Base-by-base conservation (phyloP, 2,329 filamentous ascomycete genomes). In the Magnaporthiopsis poae region DNA sequence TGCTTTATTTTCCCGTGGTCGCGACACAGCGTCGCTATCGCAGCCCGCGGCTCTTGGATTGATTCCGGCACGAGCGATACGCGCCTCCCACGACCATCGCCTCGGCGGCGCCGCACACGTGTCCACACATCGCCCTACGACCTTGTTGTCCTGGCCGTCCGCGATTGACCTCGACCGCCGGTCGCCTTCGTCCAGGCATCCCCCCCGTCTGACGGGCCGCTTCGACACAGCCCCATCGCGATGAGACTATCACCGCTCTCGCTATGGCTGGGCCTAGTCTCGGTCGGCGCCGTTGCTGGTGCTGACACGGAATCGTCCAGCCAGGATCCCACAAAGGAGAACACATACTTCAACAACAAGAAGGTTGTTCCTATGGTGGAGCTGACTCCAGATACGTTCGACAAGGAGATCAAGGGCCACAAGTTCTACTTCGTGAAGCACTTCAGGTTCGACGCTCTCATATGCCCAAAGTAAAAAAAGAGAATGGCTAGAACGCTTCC, bases 261-360 rank as follows among this genome's bases (percentile, higher is more conserved):
- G 68, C 75, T 83, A 70, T 73, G 86, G 65, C 75, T 86, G 67
- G 78, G 81, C 75, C 77, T 77, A 46, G 76, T 78, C 65, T 75
- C 76, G 63, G 71, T 80, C 62, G 79, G 78, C 64, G 73, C 76
- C 63, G 78, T 78, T 46, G 70, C 71, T 27, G 60, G 63, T 69
- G 56, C 68, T 68, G 52, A 64, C 35, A 64, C 59, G 56, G 74
- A 76, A 60, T 75, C 80, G 62, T 76, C 75, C 12, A 78, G 77
- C 56, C 75, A 78, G 12, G 76, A 78, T 66, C 72, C 72, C 46
- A 73, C 74, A 64, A 73, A 71, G 39, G 77, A 80, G 69, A 76
- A 75, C 68, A 90, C 88, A 36, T 79, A 79, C 60, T 91, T 91
- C 79, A 88, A 91, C 73, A 84, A 81, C 69, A 81, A 88, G 72